These are phyloP conservation scores for Citrus reticulata DNA, from an alignment of 345 rosid genomes.

Conservation along the genomic window DNA sequence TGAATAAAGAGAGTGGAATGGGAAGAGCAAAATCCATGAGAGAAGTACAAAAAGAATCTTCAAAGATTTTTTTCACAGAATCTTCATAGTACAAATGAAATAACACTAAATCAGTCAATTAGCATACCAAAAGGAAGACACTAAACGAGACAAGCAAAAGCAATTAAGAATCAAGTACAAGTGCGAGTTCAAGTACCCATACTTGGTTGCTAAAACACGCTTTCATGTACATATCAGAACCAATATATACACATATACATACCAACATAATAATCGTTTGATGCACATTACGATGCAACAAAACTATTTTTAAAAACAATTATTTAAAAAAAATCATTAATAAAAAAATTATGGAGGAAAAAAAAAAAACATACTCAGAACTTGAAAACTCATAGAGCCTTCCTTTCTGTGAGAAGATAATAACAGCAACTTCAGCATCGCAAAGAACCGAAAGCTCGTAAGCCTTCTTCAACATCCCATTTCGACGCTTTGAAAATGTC, in stretches of 20 bases:
- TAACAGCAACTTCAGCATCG: slow-evolving; percentile 56
- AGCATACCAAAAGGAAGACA: background rate
- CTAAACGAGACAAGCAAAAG: background rate
- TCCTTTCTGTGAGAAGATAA: slow-evolving; percentile 56
- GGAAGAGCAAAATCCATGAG: background rate
- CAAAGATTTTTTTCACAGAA: background rate
- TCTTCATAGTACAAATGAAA: slow-evolving; percentile 13
- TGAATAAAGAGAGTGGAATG: background rate
- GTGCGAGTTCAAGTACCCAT: background rate
- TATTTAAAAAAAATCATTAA: background rate
- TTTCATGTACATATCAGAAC: background rate
- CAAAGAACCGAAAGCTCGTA: slow-evolving; percentile 60
- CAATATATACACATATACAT: background rate
- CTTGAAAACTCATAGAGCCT: slow-evolving; percentile 41
- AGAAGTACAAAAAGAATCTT: slow-evolving; percentile 10
- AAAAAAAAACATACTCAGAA: slow-evolving; percentile 28
- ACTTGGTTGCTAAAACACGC: background rate
- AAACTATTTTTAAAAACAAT: background rate
- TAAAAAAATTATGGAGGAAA: background rate
- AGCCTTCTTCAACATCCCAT: slow-evolving; percentile 60
- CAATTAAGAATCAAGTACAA: background rate
- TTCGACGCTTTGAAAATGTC: slow-evolving; percentile 57
- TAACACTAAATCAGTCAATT: background rate
- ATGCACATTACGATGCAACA: background rate
- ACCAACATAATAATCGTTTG: background rate